Evolutionary conservation across 768 basidiomycete species (phyloP), one percentile per base, ranked within the genome.

Genomic region (Collybia nuda): DNA sequence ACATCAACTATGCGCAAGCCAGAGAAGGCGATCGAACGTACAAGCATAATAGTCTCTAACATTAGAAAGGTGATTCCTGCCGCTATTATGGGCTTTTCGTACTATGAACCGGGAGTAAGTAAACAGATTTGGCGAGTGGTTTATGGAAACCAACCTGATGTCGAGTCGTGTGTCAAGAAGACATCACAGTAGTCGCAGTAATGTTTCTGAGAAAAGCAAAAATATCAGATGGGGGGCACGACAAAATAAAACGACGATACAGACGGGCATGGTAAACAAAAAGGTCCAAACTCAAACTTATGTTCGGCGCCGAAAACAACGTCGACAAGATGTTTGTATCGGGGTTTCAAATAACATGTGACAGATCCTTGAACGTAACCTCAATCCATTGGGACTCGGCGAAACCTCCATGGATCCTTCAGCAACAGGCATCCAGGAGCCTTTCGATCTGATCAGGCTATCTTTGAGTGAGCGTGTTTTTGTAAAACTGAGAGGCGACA

Each of bases 381-480:
- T n/a, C n/a, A n/a, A n/a, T n/a, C n/a, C n/a, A n/a, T n/a, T n/a
- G n/a, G n/a, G n/a, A 60, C 51, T 36, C 17, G 50, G 23, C 56
- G 61, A 52, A 39, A 48, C 40, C 17, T 48, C 55, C 55, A 91
- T 91, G 88, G 88, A 91, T 69, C 61, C 80, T 38, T 77, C 84
- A 61, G 78, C 84, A 47, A 76, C 84, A 51, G 83, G 85, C 57
- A 93, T 93, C 65, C 91, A 93, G 70, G 95, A 97, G 68, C 97
- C 97, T 18, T 93, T 99, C 70, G 97, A 99, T 69, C 84, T 98
- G 61, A 96, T 99, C 64, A 83, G 95, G 55, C 81, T 98, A 28
- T 96, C 95, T 35, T 82, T 99, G 56, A 93, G 90, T 64, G 97
- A 99, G 77, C 93, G 95, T 46, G 96, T 99, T 6, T 97, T 95